Conservation (phyloP, 257 asterid species). For the Salvia splendens region DNA sequence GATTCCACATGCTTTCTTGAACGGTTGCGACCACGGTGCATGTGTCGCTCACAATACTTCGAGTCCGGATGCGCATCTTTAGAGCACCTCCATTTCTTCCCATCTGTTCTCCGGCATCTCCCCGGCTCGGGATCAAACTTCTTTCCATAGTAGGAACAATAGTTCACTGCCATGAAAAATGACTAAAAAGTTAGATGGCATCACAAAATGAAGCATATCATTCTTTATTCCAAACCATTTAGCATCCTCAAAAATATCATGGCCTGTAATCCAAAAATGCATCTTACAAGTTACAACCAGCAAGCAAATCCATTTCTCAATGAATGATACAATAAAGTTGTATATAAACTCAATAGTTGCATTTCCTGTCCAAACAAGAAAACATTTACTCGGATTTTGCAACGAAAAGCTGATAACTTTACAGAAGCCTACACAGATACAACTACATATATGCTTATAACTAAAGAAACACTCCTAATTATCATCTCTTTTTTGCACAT, state of each 20-base stretch:
- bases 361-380: constrained; percentile 12
- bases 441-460: not conserved
- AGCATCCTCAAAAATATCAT: not conserved
- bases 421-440: not conserved
- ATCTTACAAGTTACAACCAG: not conserved
- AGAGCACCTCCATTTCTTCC: constrained; percentile 99
- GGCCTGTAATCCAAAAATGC: not conserved
- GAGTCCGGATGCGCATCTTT: constrained; percentile 96
- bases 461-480: too few species aligned
- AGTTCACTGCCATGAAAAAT: constrained; percentile 64
- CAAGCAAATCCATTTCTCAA: not conserved
- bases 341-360: not conserved
- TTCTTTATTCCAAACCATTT: not conserved
- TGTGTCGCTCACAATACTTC: constrained; percentile 97
- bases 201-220: too few species aligned
- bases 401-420: not conserved
- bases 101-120: constrained; percentile 97
- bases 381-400: not conserved
- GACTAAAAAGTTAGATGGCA: not conserved
- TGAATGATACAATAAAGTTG: not conserved
- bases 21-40: constrained; percentile 98
- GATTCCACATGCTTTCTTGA: constrained; percentile 99
- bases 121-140: constrained; percentile 96
- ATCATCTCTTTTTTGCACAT: too few species aligned
- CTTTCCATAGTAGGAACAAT: constrained; percentile 88